Percentiles rank a stretch among this genome's conserved stretches.
Conservation (phyloP, 495 filamentous ascomycete genomes). For the Xylaria curta region DNA sequence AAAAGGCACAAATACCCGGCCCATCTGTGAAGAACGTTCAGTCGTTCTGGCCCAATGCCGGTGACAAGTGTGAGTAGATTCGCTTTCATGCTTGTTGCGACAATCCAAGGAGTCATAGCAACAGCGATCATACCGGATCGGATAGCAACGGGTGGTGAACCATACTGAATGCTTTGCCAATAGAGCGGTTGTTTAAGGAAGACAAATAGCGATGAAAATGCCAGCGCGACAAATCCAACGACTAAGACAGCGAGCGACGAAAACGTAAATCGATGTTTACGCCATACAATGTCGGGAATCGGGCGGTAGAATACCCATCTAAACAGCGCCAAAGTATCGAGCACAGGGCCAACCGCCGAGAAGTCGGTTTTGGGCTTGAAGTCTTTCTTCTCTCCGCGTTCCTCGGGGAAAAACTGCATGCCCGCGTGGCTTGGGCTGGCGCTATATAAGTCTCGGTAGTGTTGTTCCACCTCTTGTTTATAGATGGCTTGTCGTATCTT, state of each 20-base stretch:
- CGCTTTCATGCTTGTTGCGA: constrained; percentile 88
- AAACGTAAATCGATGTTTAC: constrained; percentile 71
- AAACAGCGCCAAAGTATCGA: constrained; percentile 76
- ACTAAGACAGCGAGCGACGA: constrained; percentile 74
- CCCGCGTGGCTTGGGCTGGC: constrained; percentile 66
- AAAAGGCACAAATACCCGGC: constrained; percentile 86
- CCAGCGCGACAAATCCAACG: constrained; percentile 67
- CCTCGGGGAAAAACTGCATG: constrained; percentile 76
- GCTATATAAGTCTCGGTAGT: constrained; percentile 59
- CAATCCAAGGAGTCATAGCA: constrained; percentile 92
- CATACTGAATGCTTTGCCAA: constrained; percentile 79
- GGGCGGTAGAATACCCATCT: constrained; percentile 88
- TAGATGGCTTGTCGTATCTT: constrained; percentile 83
- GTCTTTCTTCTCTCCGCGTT: constrained; percentile 56
- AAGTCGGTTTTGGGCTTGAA: constrained; percentile 70
- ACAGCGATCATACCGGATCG: constrained; percentile 93
- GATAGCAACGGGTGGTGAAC: constrained; percentile 88
- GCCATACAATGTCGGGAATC: constrained; percentile 68
- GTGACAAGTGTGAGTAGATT: constrained; percentile 86
- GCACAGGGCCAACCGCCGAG: constrained; percentile 71
- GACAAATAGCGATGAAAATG: constrained; percentile 78
- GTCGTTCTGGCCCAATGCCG: constrained; percentile 87
- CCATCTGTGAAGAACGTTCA: constrained; percentile 96
- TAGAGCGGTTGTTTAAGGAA: constrained; percentile 86
- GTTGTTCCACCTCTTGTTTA: constrained; percentile 71